Conservation (phyloP, 2,329 filamentous ascomycete genomes). For the Pezicula neosporulosa region DNA sequence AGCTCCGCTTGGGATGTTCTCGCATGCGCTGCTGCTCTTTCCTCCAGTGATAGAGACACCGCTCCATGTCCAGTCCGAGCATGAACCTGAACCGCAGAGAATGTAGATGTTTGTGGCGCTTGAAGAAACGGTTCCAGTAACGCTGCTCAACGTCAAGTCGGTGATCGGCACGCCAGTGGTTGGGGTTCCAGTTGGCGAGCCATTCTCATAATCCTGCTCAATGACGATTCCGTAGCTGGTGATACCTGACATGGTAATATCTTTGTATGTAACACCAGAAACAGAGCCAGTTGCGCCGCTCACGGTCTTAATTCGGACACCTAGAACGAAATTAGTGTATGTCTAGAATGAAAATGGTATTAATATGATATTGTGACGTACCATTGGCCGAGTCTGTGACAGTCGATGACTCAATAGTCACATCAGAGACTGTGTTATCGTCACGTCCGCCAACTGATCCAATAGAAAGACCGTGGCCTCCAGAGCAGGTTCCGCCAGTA, state of each 20-base stretch:
- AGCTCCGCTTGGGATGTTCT: slow-evolving; percentile 29
- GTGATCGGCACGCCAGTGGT: slow-evolving; percentile 30
- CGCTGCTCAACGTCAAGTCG: slow-evolving; percentile 51
- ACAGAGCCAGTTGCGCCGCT: slow-evolving; percentile 47
- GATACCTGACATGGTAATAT: slow-evolving; percentile 48
- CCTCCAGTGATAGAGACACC: slow-evolving; percentile 48
- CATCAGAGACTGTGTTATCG: slow-evolving; percentile 50
- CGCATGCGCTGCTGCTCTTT: slow-evolving; percentile 36
- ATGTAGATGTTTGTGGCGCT: slow-evolving; percentile 45
- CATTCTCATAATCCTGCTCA: slow-evolving; percentile 48
- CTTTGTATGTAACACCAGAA: slow-evolving; percentile 46
- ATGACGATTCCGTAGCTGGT: slow-evolving; percentile 44
- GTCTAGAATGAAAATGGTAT: slow-evolving; percentile 30
- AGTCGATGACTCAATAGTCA: slow-evolving; percentile 45
- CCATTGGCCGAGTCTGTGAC: slow-evolving; percentile 52
- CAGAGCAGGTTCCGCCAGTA: slow-evolving; percentile 23
- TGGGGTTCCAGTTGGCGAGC: slow-evolving; percentile 20
- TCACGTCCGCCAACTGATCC: slow-evolving; percentile 54
- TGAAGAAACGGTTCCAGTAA: slow-evolving; percentile 37
- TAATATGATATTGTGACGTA: slow-evolving; percentile 33
- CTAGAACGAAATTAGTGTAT: too few species aligned
- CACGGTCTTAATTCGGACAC: slow-evolving; percentile 53
- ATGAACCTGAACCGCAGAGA: slow-evolving; percentile 47
- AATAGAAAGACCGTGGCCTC: slow-evolving; percentile 48
- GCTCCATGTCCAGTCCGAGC: slow-evolving; percentile 50